Conservation (phyloP, 169 alveolate genomes). For the Eimeria acervulina region DNA sequence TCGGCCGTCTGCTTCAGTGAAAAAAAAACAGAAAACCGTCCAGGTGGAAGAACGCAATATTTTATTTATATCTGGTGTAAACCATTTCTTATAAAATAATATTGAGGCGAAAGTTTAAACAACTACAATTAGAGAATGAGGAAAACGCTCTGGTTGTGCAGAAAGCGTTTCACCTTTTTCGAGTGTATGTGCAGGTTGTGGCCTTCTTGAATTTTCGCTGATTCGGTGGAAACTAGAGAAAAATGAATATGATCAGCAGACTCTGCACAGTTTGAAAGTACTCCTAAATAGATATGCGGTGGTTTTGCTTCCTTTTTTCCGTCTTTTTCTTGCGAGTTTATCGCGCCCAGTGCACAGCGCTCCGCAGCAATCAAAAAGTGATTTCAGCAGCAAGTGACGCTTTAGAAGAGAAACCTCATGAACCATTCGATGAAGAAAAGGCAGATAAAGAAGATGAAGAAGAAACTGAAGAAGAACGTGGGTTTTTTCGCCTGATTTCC, state of each 20-base stretch:
- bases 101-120: too few species aligned
- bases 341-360: background rate
- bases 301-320: background rate
- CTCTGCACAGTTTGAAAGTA: background rate
- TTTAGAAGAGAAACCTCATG: background rate
- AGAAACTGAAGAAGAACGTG: background rate
- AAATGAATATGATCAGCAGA: too few species aligned
- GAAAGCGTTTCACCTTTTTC: background rate
- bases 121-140: too few species aligned
- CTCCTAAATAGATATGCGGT: background rate
- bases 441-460: background rate
- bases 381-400: background rate
- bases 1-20: too few species aligned
- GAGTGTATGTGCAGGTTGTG: background rate
- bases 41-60: too few species aligned
- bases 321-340: background rate
- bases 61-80: too few species aligned
- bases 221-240: too few species aligned
- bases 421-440: background rate
- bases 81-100: too few species aligned
- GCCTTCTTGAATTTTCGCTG: too few species aligned
- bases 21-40: too few species aligned
- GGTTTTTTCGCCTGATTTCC: too few species aligned
- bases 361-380: constrained; percentile 5
- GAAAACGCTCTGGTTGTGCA: too few species aligned